Evolutionary conservation across 495 filamentous ascomycete genomes (phyloP).

Genomic region (Diplogelasinospora grovesii): DNA sequence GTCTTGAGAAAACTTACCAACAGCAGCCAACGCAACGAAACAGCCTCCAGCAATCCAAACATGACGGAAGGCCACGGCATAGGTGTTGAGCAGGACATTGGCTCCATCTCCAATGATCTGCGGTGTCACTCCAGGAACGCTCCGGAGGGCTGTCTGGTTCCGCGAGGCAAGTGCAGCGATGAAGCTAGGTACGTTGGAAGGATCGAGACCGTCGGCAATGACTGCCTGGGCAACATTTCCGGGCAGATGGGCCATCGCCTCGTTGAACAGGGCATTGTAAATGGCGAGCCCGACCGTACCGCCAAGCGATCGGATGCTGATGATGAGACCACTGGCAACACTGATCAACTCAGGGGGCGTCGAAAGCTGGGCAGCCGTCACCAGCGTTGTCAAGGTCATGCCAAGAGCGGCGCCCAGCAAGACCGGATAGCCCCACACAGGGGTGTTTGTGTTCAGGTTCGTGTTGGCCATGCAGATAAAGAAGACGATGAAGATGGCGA

Average conservation of each 20-base stretch:
- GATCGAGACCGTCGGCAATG: slow-evolving; percentile 13
- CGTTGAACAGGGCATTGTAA: slow-evolving; percentile 20
- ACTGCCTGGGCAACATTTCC: slow-evolving; percentile 18
- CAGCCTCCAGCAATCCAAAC: slow-evolving; percentile 24
- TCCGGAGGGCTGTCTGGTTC: slow-evolving; percentile 8
- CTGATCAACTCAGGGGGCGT: slow-evolving; percentile 29
- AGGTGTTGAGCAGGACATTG: slow-evolving; percentile 17
- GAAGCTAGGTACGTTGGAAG: slow-evolving; percentile 11
- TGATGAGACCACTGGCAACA: slow-evolving; percentile 25
- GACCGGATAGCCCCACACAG: slow-evolving; percentile 26
- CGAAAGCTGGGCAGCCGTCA: slow-evolving; percentile 27
- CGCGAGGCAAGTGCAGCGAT: slow-evolving; percentile 13
- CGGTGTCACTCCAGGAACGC: slow-evolving; percentile 15
- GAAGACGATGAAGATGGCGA: slow-evolving; percentile 19
- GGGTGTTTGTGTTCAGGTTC: slow-evolving; percentile 3
- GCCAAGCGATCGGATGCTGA: slow-evolving; percentile 26
- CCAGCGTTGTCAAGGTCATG: slow-evolving; percentile 19
- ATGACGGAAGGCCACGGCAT: slow-evolving; percentile 17
- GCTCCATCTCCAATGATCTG: slow-evolving; percentile 15
- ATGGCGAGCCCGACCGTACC: slow-evolving; percentile 29
- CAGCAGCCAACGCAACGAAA: slow-evolving; percentile 18
- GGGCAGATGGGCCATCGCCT: slow-evolving; percentile 9
- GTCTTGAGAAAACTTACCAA: slow-evolving; percentile 17
- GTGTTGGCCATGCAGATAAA: slow-evolving; percentile 24
- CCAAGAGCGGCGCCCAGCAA: slow-evolving; percentile 25